Evolutionary conservation across 495 filamentous ascomycete species (phyloP), one percentile per base, ranked within the genome.

Genomic region (Podospora fimiseda): DNA sequence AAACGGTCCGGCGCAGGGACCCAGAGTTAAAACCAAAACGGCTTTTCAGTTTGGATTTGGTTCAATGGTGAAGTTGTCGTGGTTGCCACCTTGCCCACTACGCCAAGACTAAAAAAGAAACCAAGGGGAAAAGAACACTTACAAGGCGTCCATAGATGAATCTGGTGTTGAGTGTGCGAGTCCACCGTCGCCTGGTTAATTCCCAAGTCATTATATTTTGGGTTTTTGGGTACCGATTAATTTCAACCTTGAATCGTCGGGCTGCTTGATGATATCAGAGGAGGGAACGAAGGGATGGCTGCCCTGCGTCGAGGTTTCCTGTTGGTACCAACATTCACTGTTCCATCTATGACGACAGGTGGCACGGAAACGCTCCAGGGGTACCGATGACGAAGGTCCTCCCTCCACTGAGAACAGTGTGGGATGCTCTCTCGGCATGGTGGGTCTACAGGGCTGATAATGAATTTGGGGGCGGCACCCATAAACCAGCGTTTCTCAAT

Each of bases 131-230:
- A 18, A 48, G 30, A 48, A 60, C 65, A 82, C 87, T 55, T 79
- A 94, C 89, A 64, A 94, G 68, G 62, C 80, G 82, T 66, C 86
- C 89, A 69, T 83, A 89, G 51, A 94, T 86, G 63, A 83, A 92
- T 67, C 85, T 83, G 63, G 75, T 80, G 63, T 92, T 91, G 55
- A 90, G 71, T 47, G 79, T 75, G 64, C 85, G 79, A 53, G 84
- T 66, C 53, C 87, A 73, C 57, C 80, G 82, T 43, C 80, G 79
- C 55, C 83, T 78, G 38, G 74, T 74, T 41, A 80, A 69, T 60
- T 81, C 78, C 72, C 75, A 74, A 60, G 71, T 60, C 78, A 81
- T 81, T 47, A 16, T 60, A 51, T n/a, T 9, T 14, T 42, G 15
- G 33, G 21, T 6, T 20, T 44, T n/a, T 19, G 24, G 39, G 13